Evolutionary conservation across 768 basidiomycete genomes (phyloP).

Genomic region (Suillus bovinus): DNA sequence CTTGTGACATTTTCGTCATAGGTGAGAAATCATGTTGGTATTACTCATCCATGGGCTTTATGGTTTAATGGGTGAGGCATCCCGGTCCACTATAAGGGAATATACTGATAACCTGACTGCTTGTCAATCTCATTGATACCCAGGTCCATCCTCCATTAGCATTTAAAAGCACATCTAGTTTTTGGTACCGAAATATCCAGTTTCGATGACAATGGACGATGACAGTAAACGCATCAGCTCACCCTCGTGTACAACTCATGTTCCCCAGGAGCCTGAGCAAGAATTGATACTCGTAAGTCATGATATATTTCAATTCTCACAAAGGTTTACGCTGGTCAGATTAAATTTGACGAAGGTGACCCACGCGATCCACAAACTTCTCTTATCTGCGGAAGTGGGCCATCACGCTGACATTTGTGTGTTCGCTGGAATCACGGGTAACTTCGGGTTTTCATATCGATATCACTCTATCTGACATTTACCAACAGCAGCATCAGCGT

Average conservation of each 20-base stretch:
- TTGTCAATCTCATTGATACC: neutral
- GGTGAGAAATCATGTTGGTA: neutral
- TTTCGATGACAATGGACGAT: neutral
- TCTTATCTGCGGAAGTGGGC: slow-evolving; percentile 41
- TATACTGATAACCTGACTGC: neutral
- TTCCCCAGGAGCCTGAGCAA: neutral
- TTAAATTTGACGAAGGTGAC: slow-evolving; percentile 42
- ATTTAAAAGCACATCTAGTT: neutral
- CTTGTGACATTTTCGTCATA: neutral
- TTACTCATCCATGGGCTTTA: neutral
- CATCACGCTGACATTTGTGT: slow-evolving; percentile 34
- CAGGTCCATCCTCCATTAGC: neutral
- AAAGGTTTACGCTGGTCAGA: slow-evolving; percentile 21
- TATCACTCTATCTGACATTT: neutral
- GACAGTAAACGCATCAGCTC: neutral
- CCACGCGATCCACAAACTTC: slow-evolving; percentile 40
- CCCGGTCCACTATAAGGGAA: neutral
- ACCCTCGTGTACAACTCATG: neutral
- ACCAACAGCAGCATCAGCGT: slow-evolving; percentile 45
- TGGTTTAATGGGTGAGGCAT: neutral
- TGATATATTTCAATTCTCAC: neutral
- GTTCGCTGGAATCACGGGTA: slow-evolving; percentile 27
- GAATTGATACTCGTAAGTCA: neutral
- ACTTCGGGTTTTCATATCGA: neutral
- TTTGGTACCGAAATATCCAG: neutral